phyloP scores from a whole-genome alignment of 2,329 filamentous ascomycete genomes.

The Ophiostoma quercus region DNA sequence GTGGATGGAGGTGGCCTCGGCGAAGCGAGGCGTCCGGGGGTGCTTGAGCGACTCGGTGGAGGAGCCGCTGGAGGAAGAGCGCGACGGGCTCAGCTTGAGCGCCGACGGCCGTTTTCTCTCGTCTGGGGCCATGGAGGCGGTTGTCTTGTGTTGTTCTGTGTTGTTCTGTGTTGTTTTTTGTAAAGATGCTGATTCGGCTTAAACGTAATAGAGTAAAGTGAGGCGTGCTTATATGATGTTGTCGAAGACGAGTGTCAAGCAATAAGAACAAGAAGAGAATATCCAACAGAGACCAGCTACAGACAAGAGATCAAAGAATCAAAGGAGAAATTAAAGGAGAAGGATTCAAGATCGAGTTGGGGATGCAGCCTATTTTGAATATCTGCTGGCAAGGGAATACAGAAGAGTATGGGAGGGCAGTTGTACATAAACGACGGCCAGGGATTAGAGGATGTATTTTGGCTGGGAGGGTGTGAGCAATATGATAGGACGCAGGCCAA shows the following conservation, averaged over 20 bases:
- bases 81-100: slow-evolving; percentile 48
- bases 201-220: slow-evolving; percentile 22
- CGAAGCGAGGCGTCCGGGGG: slow-evolving; percentile 71
- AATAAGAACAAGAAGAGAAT: slow-evolving; percentile 31
- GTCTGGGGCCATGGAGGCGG: slow-evolving; percentile 36
- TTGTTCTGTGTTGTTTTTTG: neutral
- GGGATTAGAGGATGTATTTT: slow-evolving; percentile 33
- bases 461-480: slow-evolving; percentile 29
- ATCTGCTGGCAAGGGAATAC: slow-evolving; percentile 34
- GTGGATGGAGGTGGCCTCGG: slow-evolving; percentile 72
- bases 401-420: slow-evolving; percentile 26
- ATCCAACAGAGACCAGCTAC: slow-evolving; percentile 28
- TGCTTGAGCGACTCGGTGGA: slow-evolving; percentile 56
- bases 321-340: slow-evolving; percentile 30
- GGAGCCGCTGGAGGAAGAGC: slow-evolving; percentile 49
- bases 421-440: slow-evolving; percentile 35
- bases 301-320: slow-evolving; percentile 44
- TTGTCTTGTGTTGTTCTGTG: neutral
- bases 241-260: slow-evolving; percentile 16
- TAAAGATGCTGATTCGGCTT: slow-evolving; percentile 27
- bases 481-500: slow-evolving; percentile 40
- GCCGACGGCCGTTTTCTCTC: slow-evolving; percentile 55
- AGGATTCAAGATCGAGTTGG: slow-evolving; percentile 35
- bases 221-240: neutral
- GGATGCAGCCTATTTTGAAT: slow-evolving; percentile 51